These are phyloP conservation scores for Ulvella scutata DNA, from an alignment of 139 green algal species.

Conservation along the genomic window DNA sequence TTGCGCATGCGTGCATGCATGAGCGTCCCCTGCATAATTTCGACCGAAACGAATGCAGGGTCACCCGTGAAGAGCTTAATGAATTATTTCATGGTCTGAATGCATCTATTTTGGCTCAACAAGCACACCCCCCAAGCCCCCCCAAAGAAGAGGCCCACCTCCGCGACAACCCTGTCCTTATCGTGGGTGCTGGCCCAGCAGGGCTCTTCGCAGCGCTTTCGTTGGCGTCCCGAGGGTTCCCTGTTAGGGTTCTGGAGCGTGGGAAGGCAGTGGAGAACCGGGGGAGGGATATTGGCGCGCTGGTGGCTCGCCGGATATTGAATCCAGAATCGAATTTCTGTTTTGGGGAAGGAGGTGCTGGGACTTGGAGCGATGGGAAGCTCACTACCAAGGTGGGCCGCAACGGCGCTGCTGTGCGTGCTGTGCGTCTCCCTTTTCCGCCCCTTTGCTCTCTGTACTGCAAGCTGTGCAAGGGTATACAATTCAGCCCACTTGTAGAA, in stretches of 20 bases:
- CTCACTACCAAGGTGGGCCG: conserved; percentile 63
- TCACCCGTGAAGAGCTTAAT: neutral
- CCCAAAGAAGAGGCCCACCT: neutral
- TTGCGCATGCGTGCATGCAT: neutral
- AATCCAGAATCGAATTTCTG: conserved; percentile 64
- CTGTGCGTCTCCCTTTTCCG: neutral
- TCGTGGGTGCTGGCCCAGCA: conserved; percentile 33
- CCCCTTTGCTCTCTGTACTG: too few relatives aligned
- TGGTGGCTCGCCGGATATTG: conserved; percentile 43
- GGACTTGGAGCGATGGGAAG: conserved; percentile 76
- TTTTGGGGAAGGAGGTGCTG: conserved; percentile 44
- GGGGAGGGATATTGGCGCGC: conserved; percentile 61
- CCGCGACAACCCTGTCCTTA: neutral
- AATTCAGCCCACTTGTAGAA: too few relatives aligned
- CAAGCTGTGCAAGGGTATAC: too few relatives aligned
- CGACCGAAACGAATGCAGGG: too few relatives aligned
- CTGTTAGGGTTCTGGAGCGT: conserved; percentile 55
- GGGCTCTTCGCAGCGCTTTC: conserved; percentile 67
- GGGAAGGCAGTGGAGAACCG: conserved; percentile 60
- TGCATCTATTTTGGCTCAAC: neutral
- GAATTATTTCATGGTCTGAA: neutral
- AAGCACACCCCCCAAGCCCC: neutral
- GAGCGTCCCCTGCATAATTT: too few relatives aligned
- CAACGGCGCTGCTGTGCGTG: conserved; percentile 40
- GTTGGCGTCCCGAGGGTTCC: conserved; percentile 35